Evolutionary conservation across 1,139 yeast species (phyloP).

Genomic region (Lodderomyces elongisporus): DNA sequence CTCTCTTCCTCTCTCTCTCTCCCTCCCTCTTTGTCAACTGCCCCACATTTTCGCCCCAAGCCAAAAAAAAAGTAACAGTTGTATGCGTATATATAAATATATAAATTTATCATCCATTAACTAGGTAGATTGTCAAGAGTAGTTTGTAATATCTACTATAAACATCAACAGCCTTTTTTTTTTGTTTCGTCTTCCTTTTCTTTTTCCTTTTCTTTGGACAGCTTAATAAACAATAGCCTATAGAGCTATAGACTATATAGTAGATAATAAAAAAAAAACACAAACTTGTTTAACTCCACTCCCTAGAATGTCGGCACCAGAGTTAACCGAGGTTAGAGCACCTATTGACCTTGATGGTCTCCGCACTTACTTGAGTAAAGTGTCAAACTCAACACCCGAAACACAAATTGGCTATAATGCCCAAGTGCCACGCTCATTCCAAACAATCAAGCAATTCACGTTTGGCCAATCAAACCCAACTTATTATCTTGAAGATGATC

Average conservation of each 20-base stretch:
- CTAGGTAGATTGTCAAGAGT: too few relatives aligned
- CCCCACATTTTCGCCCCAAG: too few relatives aligned
- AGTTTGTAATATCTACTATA: too few relatives aligned
- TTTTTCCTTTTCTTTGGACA: too few relatives aligned
- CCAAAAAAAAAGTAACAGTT: too few relatives aligned
- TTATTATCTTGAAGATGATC: conserved; percentile 42
- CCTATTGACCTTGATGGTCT: conserved; percentile 33
- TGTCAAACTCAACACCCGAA: conserved; percentile 3
- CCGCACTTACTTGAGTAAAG: conserved; percentile 20
- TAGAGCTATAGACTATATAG: too few relatives aligned
- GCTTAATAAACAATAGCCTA: too few relatives aligned
- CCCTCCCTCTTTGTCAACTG: background rate
- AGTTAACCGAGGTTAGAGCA: conserved; percentile 30
- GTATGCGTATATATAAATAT: too few relatives aligned
- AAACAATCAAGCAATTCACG: conserved; percentile 45
- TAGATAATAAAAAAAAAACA: background rate
- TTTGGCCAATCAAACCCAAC: conserved; percentile 71
- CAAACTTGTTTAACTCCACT: too few relatives aligned
- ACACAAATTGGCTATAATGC: conserved; percentile 17
- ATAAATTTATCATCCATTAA: too few relatives aligned
- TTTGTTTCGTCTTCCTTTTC: too few relatives aligned
- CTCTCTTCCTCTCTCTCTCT: background rate
- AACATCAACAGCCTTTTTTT: too few relatives aligned
- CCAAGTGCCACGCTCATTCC: conserved; percentile 9
- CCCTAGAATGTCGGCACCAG: conserved; percentile 34